These are phyloP conservation scores for Aureobasidium sp. DNA, from an alignment of 2,329 filamentous ascomycete species.

Conservation along the genomic window DNA sequence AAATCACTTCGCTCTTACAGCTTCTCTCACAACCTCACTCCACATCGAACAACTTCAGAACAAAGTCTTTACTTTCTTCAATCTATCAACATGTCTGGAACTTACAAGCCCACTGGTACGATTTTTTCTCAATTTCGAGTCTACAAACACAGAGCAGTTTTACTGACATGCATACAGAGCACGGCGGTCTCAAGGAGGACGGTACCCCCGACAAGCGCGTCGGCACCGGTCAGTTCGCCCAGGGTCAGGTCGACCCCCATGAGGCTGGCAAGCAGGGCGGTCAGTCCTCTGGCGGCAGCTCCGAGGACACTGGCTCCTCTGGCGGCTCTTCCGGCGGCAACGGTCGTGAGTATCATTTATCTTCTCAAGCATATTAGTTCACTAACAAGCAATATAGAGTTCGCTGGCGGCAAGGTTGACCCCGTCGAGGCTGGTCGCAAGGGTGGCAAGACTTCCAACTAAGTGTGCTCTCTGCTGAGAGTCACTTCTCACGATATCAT, in stretches of 20 bases:
- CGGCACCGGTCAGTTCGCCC: slow-evolving; percentile 34
- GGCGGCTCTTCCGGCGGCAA: slow-evolving; percentile 13
- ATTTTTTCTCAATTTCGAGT: not conserved
- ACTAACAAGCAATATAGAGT: slow-evolving; percentile 22
- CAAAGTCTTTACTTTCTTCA: slow-evolving; percentile 12
- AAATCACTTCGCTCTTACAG: not conserved
- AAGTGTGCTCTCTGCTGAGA: not conserved
- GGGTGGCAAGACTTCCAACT: slow-evolving; percentile 25
- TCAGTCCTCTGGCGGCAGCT: slow-evolving; percentile 19
- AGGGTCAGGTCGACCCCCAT: slow-evolving; percentile 34
- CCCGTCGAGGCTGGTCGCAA: slow-evolving; percentile 33
- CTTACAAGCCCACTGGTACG: slow-evolving; percentile 29
- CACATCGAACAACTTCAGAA: slow-evolving; percentile 11
- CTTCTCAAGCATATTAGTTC: not conserved
- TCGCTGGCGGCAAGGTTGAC: slow-evolving; percentile 35
- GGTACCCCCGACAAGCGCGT: slow-evolving; percentile 36
- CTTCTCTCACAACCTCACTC: slow-evolving; percentile 11
- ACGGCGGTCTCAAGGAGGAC: slow-evolving; percentile 36
- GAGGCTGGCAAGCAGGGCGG: slow-evolving; percentile 33
- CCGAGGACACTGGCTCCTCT: not conserved
- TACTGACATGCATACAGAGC: slow-evolving; percentile 25
- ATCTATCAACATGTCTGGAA: slow-evolving; percentile 25
- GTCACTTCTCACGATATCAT: not conserved
- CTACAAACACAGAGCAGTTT: not conserved
- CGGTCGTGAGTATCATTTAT: slow-evolving; percentile 14